These are phyloP conservation scores for Cordyceps cicadae DNA, from an alignment of 2,329 filamentous ascomycete species.

Conservation along the genomic window DNA sequence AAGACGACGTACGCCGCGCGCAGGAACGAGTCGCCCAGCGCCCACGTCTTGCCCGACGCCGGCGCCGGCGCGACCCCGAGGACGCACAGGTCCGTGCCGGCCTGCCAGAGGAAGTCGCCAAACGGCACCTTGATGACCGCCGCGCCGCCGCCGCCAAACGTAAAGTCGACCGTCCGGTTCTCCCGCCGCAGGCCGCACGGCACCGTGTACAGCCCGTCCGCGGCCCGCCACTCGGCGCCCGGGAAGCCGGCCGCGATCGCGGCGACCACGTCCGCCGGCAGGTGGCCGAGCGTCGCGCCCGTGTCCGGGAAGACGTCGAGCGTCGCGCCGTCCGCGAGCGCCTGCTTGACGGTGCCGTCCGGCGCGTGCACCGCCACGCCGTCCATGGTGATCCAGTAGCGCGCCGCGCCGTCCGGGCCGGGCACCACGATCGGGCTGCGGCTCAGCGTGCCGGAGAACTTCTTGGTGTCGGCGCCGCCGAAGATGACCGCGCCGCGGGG, in stretches of 20 bases:
- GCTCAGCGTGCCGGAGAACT: conserved; percentile 52
- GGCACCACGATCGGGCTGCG: conserved; percentile 52
- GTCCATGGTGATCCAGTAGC: conserved; percentile 45
- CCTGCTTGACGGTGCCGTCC: conserved; percentile 14
- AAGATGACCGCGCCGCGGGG: conserved; percentile 58
- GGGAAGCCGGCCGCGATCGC: conserved; percentile 43
- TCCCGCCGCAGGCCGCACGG: conserved; percentile 34
- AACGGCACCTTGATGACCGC: conserved; percentile 42
- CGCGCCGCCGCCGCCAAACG: conserved; percentile 38
- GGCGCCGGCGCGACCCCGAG: neutral
- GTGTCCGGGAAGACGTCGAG: conserved; percentile 60
- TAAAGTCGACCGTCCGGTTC: conserved; percentile 39
- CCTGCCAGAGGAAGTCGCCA: conserved; percentile 37
- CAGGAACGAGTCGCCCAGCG: conserved; percentile 10
- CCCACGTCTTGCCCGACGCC: neutral
- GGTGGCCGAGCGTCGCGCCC: conserved; percentile 59
- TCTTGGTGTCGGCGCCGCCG: conserved; percentile 57
- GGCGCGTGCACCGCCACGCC: conserved; percentile 35
- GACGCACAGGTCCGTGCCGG: conserved; percentile 11
- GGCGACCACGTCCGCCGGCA: conserved; percentile 49
- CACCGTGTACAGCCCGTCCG: conserved; percentile 37
- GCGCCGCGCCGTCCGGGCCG: conserved; percentile 46
- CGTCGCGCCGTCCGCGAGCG: conserved; percentile 26
- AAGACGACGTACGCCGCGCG: conserved; percentile 15
- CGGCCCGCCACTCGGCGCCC: conserved; percentile 25